phyloP scores from a whole-genome alignment of 73 alveolate species.

The Tetrahymena borealis region DNA sequence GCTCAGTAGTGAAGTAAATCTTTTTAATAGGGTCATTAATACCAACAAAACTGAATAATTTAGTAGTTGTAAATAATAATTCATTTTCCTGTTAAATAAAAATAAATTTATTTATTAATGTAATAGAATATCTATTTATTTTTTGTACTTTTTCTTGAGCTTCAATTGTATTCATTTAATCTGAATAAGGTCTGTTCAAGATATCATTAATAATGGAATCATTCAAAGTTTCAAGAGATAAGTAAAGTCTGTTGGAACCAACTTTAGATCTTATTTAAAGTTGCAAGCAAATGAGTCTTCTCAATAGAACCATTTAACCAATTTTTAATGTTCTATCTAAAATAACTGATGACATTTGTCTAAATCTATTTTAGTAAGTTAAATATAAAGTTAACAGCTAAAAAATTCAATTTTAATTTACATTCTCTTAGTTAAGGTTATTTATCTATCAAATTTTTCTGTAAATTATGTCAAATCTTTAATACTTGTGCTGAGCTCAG shows the following conservation, averaged over 20 bases:
- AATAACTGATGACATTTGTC: not conserved
- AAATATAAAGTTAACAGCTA: not conserved
- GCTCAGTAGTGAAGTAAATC: conserved; percentile 6
- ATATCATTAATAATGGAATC: conserved; percentile 23
- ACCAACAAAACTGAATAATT: conserved; percentile 28
- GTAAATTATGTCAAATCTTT: not conserved
- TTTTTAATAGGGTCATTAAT: conserved; percentile 27
- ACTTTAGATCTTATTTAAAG: conserved; percentile 29
- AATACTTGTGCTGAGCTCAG: not conserved
- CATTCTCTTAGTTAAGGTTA: not conserved
- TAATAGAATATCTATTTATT: not conserved
- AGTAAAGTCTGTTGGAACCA: conserved; percentile 24
- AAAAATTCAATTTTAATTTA: not conserved
- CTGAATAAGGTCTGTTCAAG: conserved; percentile 12
- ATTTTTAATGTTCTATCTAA: conserved; percentile 1
- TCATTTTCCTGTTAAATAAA: conserved; percentile 19
- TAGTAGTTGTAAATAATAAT: conserved; percentile 11
- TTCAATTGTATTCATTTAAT: conserved; percentile 10
- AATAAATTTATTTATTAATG: not conserved
- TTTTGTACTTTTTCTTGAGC: not conserved
- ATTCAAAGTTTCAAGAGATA: conserved; percentile 25
- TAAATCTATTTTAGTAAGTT: not conserved
- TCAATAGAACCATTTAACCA: conserved; percentile 15
- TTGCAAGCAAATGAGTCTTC: conserved; percentile 19
- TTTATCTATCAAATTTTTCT: not conserved